Conservation (phyloP, 148 eudicot genomes). For the Cornus suecica region DNA sequence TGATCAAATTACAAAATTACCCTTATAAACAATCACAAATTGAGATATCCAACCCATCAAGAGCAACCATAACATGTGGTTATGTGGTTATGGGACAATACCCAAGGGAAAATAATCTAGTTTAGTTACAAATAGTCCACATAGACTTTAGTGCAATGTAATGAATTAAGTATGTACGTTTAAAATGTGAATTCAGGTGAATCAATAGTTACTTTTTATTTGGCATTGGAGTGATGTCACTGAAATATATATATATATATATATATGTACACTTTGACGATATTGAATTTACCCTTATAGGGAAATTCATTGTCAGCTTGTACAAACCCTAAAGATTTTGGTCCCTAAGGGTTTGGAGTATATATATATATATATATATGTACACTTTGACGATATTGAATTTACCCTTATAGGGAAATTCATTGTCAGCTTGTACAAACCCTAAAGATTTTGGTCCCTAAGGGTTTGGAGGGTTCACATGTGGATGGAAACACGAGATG, state of each 20-base stretch:
- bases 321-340: not conserved
- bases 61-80: too few species aligned
- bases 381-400: not conserved
- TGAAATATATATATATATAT: too few species aligned
- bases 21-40: not conserved
- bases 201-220: too few species aligned
- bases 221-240: too few species aligned
- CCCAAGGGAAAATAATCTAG: too few species aligned
- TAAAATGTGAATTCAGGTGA: too few species aligned
- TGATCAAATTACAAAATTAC: not conserved
- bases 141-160: too few species aligned
- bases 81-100: too few species aligned
- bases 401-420: not conserved
- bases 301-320: not conserved
- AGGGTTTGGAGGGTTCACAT: constrained; percentile 4
- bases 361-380: too few species aligned
- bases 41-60: too few species aligned
- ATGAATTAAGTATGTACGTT: too few species aligned
- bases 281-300: not conserved
- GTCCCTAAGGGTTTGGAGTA: not conserved
- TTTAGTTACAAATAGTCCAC: too few species aligned
- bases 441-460: not conserved
- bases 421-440: not conserved
- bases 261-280: not conserved
- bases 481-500: constrained; percentile 12